Evolutionary conservation across 2,329 filamentous ascomycete genomes (phyloP).

Genomic region (Aspergillus texensis): DNA sequence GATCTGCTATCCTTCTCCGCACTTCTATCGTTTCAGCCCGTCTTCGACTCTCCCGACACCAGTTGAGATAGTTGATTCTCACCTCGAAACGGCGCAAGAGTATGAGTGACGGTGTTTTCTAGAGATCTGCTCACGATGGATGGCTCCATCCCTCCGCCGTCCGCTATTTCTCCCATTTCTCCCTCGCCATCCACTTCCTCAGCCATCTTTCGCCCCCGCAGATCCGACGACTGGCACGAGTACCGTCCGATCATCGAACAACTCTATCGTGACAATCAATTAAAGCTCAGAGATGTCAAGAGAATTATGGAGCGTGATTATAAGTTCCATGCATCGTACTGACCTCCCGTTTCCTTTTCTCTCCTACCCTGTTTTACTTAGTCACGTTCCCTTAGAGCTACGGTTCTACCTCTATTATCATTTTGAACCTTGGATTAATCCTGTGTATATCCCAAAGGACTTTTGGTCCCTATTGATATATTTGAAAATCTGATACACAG

Average conservation of each 20-base stretch:
- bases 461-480: not conserved
- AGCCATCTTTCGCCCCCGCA: slow-evolving; percentile 36
- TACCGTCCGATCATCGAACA: slow-evolving; percentile 39
- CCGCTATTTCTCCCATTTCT: slow-evolving; percentile 22
- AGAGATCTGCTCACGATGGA: slow-evolving; percentile 25
- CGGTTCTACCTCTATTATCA: not conserved
- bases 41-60: slow-evolving; percentile 11
- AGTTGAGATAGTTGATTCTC: slow-evolving; percentile 11
- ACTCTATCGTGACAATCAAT: slow-evolving; percentile 38
- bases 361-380: not conserved
- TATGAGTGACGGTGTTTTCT: slow-evolving; percentile 21
- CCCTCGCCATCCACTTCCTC: slow-evolving; percentile 21
- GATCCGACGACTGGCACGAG: slow-evolving; percentile 41
- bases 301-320: slow-evolving; percentile 40
- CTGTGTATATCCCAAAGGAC: not conserved
- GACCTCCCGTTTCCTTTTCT: slow-evolving; percentile 12
- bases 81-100: slow-evolving; percentile 18
- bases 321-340: slow-evolving; percentile 41
- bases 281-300: slow-evolving; percentile 41
- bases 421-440: not conserved
- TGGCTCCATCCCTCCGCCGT: slow-evolving; percentile 27
- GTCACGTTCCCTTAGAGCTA: not conserved
- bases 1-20: not conserved
- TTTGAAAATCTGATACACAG: not conserved
- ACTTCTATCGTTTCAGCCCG: slow-evolving; percentile 2